Percentiles rank a stretch among this genome's conserved stretches.
Conservation (phyloP, 1,284 basidiomycete genomes). For the Wolfiporia cocos region DNA sequence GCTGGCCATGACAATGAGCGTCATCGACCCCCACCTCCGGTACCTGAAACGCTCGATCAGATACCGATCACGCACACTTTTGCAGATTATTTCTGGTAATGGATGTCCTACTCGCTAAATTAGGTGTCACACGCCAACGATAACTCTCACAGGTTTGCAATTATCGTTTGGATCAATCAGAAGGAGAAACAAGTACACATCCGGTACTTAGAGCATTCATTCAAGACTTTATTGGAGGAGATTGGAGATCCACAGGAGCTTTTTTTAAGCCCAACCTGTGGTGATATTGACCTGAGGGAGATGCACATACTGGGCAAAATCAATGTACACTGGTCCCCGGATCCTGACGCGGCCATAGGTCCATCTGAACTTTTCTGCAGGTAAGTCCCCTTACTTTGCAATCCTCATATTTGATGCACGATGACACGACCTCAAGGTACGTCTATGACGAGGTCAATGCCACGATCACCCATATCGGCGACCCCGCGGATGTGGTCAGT, state of each 20-base stretch:
- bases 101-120: no score
- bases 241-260: conserved; percentile 58
- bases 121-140: no score
- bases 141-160: conserved; percentile 72
- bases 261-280: conserved; percentile 53
- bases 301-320: conserved; percentile 42
- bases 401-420: not conserved
- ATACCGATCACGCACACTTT: conserved; percentile 34
- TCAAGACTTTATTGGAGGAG: conserved; percentile 49
- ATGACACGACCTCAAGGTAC: conserved; percentile 14
- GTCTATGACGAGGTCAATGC: conserved; percentile 23
- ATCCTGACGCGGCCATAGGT: not conserved
- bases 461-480: conserved; percentile 27
- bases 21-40: conserved; percentile 16
- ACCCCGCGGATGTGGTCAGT: no score
- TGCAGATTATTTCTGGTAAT: conserved; percentile 59
- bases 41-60: no score
- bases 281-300: conserved; percentile 31
- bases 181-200: conserved; percentile 41
- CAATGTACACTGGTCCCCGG: conserved; percentile 25
- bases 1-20: conserved; percentile 26
- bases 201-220: conserved; percentile 66
- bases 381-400: conserved; percentile 29
- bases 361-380: conserved; percentile 49
- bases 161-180: conserved; percentile 47